Evolutionary conservation across 306 rosid genomes (phyloP).

Genomic region (Amphicarpaea edgeworthii): DNA sequence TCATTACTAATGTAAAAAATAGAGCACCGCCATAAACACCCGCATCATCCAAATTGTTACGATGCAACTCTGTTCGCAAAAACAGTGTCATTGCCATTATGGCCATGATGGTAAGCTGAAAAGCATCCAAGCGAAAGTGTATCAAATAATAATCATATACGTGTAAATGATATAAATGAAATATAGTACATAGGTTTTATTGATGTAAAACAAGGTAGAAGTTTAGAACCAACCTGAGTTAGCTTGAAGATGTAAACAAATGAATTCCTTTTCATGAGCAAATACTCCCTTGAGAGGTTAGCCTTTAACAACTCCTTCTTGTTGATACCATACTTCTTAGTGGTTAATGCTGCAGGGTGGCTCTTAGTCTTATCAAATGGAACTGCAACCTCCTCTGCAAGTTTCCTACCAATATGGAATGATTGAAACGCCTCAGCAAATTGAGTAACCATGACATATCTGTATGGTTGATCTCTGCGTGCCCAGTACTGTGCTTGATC

Average conservation of each 20-base stretch:
- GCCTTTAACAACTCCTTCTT: conserved; percentile 63
- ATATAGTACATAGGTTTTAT: not conserved
- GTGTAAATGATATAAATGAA: not conserved
- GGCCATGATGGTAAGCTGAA: conserved; percentile 60
- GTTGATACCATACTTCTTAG: conserved; percentile 53
- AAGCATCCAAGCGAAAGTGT: not conserved
- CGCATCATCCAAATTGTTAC: conserved; percentile 51
- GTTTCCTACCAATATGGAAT: conserved; percentile 55
- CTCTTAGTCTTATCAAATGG: conserved; percentile 61
- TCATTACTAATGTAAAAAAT: conserved; percentile 52
- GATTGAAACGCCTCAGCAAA: conserved; percentile 62
- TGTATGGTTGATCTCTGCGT: conserved; percentile 51
- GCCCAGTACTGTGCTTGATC: conserved; percentile 70
- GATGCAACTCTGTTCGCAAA: conserved; percentile 79
- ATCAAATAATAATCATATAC: not conserved
- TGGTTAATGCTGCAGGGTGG: conserved; percentile 69
- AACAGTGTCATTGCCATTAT: conserved; percentile 66
- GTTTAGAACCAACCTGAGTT: conserved; percentile 47
- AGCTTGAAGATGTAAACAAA: conserved; percentile 64
- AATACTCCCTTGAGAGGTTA: conserved; percentile 61
- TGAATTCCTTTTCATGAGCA: conserved; percentile 68
- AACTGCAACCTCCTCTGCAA: conserved; percentile 50
- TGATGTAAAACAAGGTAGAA: not conserved
- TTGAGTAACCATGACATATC: conserved; percentile 54
- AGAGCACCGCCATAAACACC: conserved; percentile 64